These are phyloP conservation scores for Lipomyces yamadae DNA, from an alignment of 805 yeast genomes.

Conservation along the genomic window DNA sequence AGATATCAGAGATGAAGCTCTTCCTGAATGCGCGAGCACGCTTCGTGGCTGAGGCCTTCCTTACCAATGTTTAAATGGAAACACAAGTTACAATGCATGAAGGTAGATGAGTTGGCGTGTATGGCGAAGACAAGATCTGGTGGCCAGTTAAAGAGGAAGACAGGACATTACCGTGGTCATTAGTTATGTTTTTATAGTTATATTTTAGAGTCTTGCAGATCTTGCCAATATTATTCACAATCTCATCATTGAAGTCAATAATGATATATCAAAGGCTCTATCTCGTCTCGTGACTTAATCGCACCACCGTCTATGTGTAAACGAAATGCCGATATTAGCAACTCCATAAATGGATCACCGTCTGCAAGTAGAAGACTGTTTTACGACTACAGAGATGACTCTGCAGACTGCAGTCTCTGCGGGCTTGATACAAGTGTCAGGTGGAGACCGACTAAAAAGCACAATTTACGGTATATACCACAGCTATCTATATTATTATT, in stretches of 20 bases:
- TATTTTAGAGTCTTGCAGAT: not conserved
- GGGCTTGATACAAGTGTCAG: too few relatives aligned
- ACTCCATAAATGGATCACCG: too few relatives aligned
- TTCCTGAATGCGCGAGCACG: conserved; percentile 97
- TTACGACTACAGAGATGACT: too few relatives aligned
- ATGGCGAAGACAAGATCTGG: not conserved
- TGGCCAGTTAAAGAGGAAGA: too few relatives aligned
- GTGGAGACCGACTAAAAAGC: too few relatives aligned
- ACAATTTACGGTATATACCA: too few relatives aligned
- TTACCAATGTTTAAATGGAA: conserved; percentile 51
- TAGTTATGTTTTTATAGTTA: not conserved
- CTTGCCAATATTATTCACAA: not conserved
- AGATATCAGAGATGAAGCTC: conserved; percentile 96
- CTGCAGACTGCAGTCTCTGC: too few relatives aligned
- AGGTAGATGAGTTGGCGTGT: not conserved
- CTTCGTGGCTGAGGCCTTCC: conserved; percentile 94
- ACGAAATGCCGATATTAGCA: too few relatives aligned
- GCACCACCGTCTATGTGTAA: too few relatives aligned
- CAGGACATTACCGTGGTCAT: not conserved
- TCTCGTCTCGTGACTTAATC: too few relatives aligned
- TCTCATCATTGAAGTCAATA: not conserved
- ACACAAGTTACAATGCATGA: not conserved
- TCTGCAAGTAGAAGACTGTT: too few relatives aligned
- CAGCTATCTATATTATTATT: too few relatives aligned
- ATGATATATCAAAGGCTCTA: not conserved